Evolutionary conservation across 208 protist species (phyloP), one percentile per base, ranked within the genome.

Genomic region (Leishmania major): DNA sequence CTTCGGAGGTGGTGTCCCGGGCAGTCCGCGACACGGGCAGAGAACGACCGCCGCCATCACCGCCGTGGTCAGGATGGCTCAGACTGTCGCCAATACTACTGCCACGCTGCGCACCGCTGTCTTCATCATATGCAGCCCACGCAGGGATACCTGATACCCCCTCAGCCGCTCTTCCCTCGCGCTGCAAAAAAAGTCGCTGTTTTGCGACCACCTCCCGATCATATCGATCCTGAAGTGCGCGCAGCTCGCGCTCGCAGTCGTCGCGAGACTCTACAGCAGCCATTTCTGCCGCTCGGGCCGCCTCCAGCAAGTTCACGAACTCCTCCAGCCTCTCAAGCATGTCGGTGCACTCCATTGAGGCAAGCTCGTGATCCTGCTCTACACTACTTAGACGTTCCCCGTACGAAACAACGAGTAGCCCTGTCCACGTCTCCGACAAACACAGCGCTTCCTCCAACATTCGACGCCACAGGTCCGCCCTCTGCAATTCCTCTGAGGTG

Each of bases 271-370:
- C 62, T 25, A 93, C 64, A 1, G 91, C 93, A 5, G 89, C 81
- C 43, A 80, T 78, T 82, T 96, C 93, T 22, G 84, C 79, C 13
- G 88, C 87, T 0, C 91, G 84, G 28, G 93, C 85, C 1, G 83
- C 84, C 78, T 94, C 93, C 37, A 94, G 80, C 25, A 96, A 67
- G 0, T 67, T 73, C 17, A 94, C 89, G 72, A 94, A 92, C 78
- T 96, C 91, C 78, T 96, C 93, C 31, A 96, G 79, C 59, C 91
- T 88, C 73, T 90, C 89, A 28, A 95, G 84, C 0, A 85, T 91
- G 13, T 89, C 85, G 0, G 82, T 86, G 73, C 88, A 81, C 53
- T 93, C 89, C 4, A 25, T 37, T 8, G 40, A 35, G 1, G 45
- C 11, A 0, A 60, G 55, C 79, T 88, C 87, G 1, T 93, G 81